These are phyloP conservation scores for Raffaelea ambrosiae DNA, from an alignment of 2,329 filamentous ascomycete genomes.

Conservation along the genomic window DNA sequence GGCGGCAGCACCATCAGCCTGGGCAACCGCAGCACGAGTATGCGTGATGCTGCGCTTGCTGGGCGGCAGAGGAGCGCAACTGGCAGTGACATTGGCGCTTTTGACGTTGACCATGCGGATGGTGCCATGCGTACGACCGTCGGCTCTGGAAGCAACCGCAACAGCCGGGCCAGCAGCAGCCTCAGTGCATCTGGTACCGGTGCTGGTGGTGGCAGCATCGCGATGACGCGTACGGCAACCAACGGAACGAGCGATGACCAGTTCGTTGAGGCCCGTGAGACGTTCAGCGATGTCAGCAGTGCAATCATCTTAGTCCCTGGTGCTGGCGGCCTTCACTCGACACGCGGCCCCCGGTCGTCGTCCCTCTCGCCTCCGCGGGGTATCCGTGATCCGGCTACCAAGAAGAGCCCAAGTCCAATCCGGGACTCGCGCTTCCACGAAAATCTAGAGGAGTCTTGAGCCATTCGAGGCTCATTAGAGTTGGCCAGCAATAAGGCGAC, in stretches of 20 bases:
- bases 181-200: too few relatives aligned
- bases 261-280: neutral
- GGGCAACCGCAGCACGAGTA: constrained; percentile 14
- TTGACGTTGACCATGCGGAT: neutral
- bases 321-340: constrained; percentile 14
- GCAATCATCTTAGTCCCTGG: constrained; percentile 3
- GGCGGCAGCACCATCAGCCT: constrained; percentile 24
- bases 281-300: neutral
- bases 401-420: constrained; percentile 29
- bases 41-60: constrained; percentile 25
- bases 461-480: neutral
- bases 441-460: constrained; percentile 25
- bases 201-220: too few relatives aligned
- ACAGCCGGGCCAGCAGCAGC: constrained; percentile 14
- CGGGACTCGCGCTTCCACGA: constrained; percentile 43
- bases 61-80: constrained; percentile 2
- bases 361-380: constrained; percentile 11
- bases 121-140: neutral
- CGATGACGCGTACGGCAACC: neutral
- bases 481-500: neutral
- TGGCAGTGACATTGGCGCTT: neutral
- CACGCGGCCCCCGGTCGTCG: constrained; percentile 9
- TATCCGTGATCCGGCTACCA: constrained; percentile 16
- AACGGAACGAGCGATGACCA: neutral
- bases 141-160: neutral